Percentiles rank a stretch among this genome's conserved stretches.
These are phyloP conservation scores for Hevea brasiliensis DNA, from an alignment of 345 rosid species.

Conservation along the genomic window DNA sequence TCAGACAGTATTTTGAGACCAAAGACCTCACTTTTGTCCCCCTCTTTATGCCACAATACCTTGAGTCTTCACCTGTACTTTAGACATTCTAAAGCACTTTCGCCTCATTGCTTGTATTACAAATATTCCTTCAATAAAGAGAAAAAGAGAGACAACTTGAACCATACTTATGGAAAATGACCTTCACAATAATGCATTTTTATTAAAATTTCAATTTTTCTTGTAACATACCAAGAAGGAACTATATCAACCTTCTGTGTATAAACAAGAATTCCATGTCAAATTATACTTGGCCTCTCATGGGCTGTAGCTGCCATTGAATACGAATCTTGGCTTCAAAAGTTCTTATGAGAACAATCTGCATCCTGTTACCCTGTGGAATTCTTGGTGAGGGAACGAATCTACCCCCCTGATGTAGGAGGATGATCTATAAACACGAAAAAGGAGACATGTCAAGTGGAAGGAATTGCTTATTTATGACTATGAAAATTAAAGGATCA, in stretches of 20 bases:
- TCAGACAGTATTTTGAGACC: constrained; percentile 9
- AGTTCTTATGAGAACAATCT: too few relatives aligned
- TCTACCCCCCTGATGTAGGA: not conserved
- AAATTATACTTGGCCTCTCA: too few relatives aligned
- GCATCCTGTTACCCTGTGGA: too few relatives aligned
- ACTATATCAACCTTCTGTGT: not conserved
- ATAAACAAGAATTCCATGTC: not conserved
- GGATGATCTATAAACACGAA: not conserved
- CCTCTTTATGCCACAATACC: constrained; percentile 7
- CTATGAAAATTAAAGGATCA: not conserved
- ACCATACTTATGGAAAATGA: not conserved
- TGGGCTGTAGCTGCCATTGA: too few relatives aligned
- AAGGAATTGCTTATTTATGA: not conserved
- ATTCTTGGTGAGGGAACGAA: not conserved
- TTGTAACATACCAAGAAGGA: not conserved
- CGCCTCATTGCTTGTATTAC: too few relatives aligned
- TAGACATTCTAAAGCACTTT: too few relatives aligned
- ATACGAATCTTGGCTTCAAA: not conserved
- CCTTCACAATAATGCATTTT: not conserved
- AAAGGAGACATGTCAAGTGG: not conserved
- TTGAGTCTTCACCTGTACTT: too few relatives aligned
- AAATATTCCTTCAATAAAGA: too few relatives aligned
- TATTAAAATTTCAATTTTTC: not conserved
- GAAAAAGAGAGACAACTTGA: too few relatives aligned
- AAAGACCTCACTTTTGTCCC: constrained; percentile 17